These are phyloP conservation scores for Tribonema minus DNA, from an alignment of 108 stramenopile genomes.

Conservation along the genomic window DNA sequence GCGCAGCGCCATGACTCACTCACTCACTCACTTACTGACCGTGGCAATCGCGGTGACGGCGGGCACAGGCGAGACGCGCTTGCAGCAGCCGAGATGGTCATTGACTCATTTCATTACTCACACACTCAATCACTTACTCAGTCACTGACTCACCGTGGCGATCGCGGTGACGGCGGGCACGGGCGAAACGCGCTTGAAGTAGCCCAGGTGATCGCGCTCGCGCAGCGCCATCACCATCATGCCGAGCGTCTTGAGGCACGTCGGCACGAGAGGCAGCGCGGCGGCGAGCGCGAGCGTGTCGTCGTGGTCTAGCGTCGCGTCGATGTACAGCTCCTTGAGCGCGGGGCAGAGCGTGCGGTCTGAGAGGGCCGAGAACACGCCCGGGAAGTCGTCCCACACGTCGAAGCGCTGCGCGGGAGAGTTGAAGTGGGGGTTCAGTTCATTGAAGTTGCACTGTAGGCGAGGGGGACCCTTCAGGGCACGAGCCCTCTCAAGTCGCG, in stretches of 20 bases:
- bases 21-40: too few relatives aligned
- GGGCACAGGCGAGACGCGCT: too few relatives aligned
- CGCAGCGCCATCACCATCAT: slow-evolving; percentile 15
- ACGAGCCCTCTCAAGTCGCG: too few relatives aligned
- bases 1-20: not conserved
- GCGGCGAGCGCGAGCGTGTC: slow-evolving; percentile 8
- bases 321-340: slow-evolving; percentile 18
- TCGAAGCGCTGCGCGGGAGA: slow-evolving; percentile 36
- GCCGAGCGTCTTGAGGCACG: slow-evolving; percentile 17
- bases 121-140: too few relatives aligned
- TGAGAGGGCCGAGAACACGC: slow-evolving; percentile 13
- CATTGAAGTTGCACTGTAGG: too few relatives aligned
- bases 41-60: too few relatives aligned
- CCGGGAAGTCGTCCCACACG: slow-evolving; percentile 29
- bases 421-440: too few relatives aligned
- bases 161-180: slow-evolving; percentile 3
- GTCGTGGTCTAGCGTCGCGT: slow-evolving; percentile 25
- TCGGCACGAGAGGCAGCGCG: slow-evolving; percentile 10
- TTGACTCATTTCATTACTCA: too few relatives aligned
- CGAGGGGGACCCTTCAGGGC: too few relatives aligned
- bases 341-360: slow-evolving; percentile 22
- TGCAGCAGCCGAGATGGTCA: too few relatives aligned
- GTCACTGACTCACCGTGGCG: not conserved
- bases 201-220: not conserved
- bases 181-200: not conserved